Base-by-base conservation (phyloP, 768 basidiomycete genomes). In the Phaeotremella fagi region DNA sequence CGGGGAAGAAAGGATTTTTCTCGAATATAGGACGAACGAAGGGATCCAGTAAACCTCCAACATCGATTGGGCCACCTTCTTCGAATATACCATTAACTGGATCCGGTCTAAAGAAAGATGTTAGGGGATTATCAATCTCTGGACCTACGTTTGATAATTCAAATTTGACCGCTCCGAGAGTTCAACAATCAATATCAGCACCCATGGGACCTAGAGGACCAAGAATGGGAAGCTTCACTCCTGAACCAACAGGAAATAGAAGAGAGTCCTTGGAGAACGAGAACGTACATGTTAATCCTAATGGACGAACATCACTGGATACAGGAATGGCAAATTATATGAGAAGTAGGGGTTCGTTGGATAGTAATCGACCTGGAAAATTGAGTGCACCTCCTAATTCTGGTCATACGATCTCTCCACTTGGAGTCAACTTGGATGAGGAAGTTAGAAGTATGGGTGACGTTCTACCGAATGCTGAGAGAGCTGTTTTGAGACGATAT, bases 91-190 rank as follows among this genome's bases (percentile, higher is more conserved):
- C n/a, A n/a, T n/a, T n/a, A n/a, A n/a, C n/a, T n/a, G n/a, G n/a
- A n/a, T n/a, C n/a, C n/a, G n/a, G n/a, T n/a, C 24, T 47, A 24
- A 70, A 70, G 45, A 68, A 65, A 48, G 69, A 71, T 58, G 48
- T 71, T 2, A 51, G 63, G 20, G 66, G 66, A 24, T 42, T 71
- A 27, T 50, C 57, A 9, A 71, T 71, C 25, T 70, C 68, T n/a
- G 45, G 41, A 29, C 68, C 64, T 16, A 35, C 50, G 33, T 15
- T 12, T 48, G 33, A 51, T 18, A 33, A 55, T 44, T 5, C 57
- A 43, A 38, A 36, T 27, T 23, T 46, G 22, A 23, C 44, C 28
- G 45, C 52, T 15, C 49, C 54, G 4, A 50, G 54, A 49, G 54
- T 41, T 14, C 54, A 55, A 25, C 22, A n/a, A 31, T 50, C 53